phyloP scores from a whole-genome alignment of 2,329 filamentous ascomycete genomes.

The Trichocomaceae sp. region DNA sequence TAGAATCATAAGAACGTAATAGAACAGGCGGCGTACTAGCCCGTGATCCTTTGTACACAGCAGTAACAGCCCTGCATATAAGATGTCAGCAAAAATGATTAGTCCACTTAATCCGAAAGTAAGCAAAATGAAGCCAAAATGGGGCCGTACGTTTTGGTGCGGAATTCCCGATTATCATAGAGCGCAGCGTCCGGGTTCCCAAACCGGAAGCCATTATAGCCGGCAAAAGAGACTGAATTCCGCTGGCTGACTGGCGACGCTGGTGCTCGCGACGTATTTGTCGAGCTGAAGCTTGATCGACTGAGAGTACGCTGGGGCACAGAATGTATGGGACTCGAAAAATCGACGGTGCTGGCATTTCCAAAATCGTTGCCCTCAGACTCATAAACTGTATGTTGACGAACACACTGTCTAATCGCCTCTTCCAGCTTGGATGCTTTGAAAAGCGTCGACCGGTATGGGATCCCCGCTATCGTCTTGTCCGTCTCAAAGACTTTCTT shows the following conservation, averaged over 20 bases:
- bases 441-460: slow-evolving; percentile 88
- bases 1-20: slow-evolving; percentile 89
- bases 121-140: slow-evolving; percentile 4
- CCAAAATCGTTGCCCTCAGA: slow-evolving; percentile 73
- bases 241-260: slow-evolving; percentile 52
- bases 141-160: slow-evolving; percentile 75
- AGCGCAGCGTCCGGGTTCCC: slow-evolving; percentile 79
- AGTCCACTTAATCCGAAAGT: background rate
- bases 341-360: slow-evolving; percentile 38
- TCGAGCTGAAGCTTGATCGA: slow-evolving; percentile 75
- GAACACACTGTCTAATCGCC: slow-evolving; percentile 81
- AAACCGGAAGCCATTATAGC: slow-evolving; percentile 45
- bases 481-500: slow-evolving; percentile 94
- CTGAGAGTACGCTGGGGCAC: slow-evolving; percentile 59
- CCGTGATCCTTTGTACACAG: slow-evolving; percentile 76
- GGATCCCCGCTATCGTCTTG: slow-evolving; percentile 94
- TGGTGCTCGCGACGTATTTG: slow-evolving; percentile 59
- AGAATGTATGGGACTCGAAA: slow-evolving; percentile 43
- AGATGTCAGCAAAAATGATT: background rate
- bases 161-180: slow-evolving; percentile 79
- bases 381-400: slow-evolving; percentile 73
- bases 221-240: slow-evolving; percentile 34
- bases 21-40: slow-evolving; percentile 63
- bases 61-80: slow-evolving; percentile 77
- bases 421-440: slow-evolving; percentile 95